Conservation (phyloP, 495 filamentous ascomycete genomes). For the Parachaetomium inaequale region DNA sequence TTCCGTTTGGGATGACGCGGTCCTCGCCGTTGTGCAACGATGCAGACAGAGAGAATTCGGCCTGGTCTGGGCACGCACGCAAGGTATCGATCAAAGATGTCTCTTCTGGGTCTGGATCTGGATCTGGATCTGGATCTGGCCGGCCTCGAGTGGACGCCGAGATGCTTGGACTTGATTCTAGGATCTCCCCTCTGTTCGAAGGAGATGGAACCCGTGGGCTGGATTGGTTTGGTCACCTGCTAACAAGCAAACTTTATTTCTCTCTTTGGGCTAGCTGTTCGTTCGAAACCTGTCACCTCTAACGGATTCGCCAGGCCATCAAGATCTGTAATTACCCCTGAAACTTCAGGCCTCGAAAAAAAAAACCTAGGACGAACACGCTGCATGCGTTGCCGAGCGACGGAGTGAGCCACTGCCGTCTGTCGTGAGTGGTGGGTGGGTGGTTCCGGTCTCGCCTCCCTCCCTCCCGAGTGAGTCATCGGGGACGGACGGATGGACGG, state of each 20-base stretch:
- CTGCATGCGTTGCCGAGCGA: slow-evolving; percentile 3
- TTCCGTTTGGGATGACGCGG: slow-evolving; percentile 4
- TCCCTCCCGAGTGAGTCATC: slow-evolving; percentile 19
- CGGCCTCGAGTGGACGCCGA: neutral
- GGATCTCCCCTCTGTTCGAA: neutral
- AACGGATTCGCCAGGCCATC: neutral
- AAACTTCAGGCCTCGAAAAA: neutral
- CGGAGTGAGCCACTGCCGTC: neutral
- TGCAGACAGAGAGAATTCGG: neutral
- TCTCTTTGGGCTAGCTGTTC: neutral
- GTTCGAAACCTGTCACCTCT: neutral
- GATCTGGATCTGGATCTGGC: no score
- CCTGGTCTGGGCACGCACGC: neutral
- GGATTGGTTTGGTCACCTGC: neutral
- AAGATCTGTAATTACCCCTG: neutral
- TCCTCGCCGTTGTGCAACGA: neutral
- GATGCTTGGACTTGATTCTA: neutral
- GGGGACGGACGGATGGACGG: neutral
- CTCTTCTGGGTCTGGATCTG: no score
- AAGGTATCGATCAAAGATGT: neutral
- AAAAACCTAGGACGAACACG: neutral
- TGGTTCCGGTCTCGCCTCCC: neutral
- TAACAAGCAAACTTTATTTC: no score
- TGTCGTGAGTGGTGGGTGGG: neutral
- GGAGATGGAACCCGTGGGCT: no score